A percentile compares a stretch with the other conserved stretches of the same genome.
Conservation (phyloP, 331 rosid genomes). For the Quercus lobata region DNA sequence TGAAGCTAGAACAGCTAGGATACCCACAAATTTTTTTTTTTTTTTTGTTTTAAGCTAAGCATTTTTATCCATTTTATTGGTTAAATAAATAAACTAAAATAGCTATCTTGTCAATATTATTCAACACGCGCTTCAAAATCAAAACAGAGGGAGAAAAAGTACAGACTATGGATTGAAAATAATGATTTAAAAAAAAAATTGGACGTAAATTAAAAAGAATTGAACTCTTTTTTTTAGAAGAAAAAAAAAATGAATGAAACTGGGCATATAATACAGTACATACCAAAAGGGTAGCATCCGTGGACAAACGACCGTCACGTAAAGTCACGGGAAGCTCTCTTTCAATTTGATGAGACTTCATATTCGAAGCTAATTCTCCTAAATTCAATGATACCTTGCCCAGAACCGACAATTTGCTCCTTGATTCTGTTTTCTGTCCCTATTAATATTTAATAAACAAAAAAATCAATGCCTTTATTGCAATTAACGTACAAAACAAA, state of each 20-base stretch:
- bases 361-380: conserved; percentile 29
- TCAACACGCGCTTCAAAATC: too few species aligned
- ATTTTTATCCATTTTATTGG: not conserved
- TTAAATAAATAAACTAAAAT: too few species aligned
- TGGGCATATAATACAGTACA: not conserved
- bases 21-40: too few species aligned
- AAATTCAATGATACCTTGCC: conserved; percentile 48
- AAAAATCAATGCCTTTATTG: not conserved
- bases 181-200: too few species aligned
- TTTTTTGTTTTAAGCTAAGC: too few species aligned
- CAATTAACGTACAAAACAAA: not conserved
- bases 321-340: conserved; percentile 47
- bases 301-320: conserved; percentile 37
- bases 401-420: conserved; percentile 26
- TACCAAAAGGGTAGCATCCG: conserved; percentile 60
- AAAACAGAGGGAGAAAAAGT: not conserved
- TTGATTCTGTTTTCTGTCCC: conserved; percentile 31
- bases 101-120: too few species aligned
- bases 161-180: not conserved
- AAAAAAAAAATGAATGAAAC: not conserved
- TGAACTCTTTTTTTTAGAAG: too few species aligned
- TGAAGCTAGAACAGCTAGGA: not conserved
- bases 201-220: too few species aligned
- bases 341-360: conserved; percentile 27
- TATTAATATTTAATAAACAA: conserved; percentile 9